Percentiles rank a stretch among this genome's conserved stretches.
Conservation (phyloP, 768 basidiomycete genomes). For the Agrocybe pediades region DNA sequence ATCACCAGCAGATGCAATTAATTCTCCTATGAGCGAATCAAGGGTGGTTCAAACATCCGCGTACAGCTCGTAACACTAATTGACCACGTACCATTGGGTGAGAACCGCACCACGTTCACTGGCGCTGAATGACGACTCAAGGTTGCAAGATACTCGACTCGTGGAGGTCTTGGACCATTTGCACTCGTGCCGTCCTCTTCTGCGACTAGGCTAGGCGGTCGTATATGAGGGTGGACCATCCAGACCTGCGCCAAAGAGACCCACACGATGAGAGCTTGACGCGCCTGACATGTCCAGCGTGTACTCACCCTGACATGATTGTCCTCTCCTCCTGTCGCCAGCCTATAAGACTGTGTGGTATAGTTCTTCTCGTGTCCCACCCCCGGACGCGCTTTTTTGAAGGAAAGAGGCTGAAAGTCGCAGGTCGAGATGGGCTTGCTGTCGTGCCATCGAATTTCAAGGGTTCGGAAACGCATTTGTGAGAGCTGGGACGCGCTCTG, state of each 20-base stretch:
- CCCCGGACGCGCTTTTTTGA: constrained; percentile 76
- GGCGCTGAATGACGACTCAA: constrained; percentile 90
- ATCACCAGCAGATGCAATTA: constrained; percentile 96
- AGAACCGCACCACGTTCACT: constrained; percentile 96
- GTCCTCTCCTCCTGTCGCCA: constrained; percentile 96
- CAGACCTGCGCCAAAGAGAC: constrained; percentile 63
- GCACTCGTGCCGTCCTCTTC: constrained; percentile 35
- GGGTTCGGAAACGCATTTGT: constrained; percentile 81
- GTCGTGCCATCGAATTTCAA: constrained; percentile 97
- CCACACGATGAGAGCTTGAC: not conserved
- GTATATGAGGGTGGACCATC: constrained; percentile 93
- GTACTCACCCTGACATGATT: constrained; percentile 91
- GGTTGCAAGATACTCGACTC: constrained; percentile 95
- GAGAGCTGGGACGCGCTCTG: constrained; percentile 5
- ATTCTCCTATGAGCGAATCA: constrained; percentile 58
- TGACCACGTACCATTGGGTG: constrained; percentile 76
- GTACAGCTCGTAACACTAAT: not conserved
- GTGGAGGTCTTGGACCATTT: constrained; percentile 51
- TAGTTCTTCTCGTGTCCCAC: constrained; percentile 54
- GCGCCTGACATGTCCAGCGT: not conserved
- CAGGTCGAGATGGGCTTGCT: constrained; percentile 93
- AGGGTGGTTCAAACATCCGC: constrained; percentile 4
- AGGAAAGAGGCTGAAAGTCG: constrained; percentile 89
- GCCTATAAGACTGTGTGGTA: constrained; percentile 75
- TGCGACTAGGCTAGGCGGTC: constrained; percentile 59